Conservation (phyloP, 805 yeast genomes). For the Kuraishia ogatae region DNA sequence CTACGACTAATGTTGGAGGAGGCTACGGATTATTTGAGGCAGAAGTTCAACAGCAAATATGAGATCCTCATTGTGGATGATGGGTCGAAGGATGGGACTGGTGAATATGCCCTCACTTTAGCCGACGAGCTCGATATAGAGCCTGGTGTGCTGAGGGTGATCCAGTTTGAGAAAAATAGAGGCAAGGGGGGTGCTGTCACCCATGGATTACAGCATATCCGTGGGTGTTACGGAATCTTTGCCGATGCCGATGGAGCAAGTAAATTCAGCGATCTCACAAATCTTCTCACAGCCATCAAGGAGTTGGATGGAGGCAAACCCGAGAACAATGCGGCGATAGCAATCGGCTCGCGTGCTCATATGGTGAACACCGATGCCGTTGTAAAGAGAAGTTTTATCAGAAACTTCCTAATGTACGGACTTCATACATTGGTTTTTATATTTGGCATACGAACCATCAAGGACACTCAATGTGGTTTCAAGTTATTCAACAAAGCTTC, state of each 20-base stretch:
- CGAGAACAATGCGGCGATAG: slow-evolving; percentile 41
- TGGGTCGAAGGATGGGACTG: slow-evolving; percentile 80
- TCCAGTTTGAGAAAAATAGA: slow-evolving; percentile 65
- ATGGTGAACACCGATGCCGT: slow-evolving; percentile 96
- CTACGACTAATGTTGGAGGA: slow-evolving; percentile 67
- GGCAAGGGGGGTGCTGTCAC: slow-evolving; percentile 98
- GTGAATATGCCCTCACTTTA: slow-evolving; percentile 59
- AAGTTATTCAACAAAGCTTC: slow-evolving; percentile 78
- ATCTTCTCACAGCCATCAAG: slow-evolving; percentile 36
- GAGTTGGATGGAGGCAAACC: slow-evolving; percentile 13
- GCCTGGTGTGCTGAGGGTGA: slow-evolving; percentile 61
- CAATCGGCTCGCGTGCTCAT: slow-evolving; percentile 92
- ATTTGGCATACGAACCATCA: slow-evolving; percentile 80
- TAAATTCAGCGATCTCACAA: slow-evolving; percentile 57
- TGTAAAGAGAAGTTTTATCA: slow-evolving; percentile 80
- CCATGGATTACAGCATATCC: slow-evolving; percentile 72
- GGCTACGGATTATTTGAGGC: slow-evolving; percentile 43
- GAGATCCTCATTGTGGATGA: slow-evolving; percentile 89
- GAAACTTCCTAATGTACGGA: slow-evolving; percentile 91
- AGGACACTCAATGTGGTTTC: slow-evolving; percentile 97
- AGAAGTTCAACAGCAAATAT: slow-evolving; percentile 28
- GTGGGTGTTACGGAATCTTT: slow-evolving; percentile 71
- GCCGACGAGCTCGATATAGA: slow-evolving; percentile 36
- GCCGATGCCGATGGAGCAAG: slow-evolving; percentile 99
- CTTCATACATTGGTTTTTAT: slow-evolving; percentile 78